These are phyloP conservation scores for Cornus suecica DNA, from an alignment of 148 eudicot genomes.

Conservation along the genomic window DNA sequence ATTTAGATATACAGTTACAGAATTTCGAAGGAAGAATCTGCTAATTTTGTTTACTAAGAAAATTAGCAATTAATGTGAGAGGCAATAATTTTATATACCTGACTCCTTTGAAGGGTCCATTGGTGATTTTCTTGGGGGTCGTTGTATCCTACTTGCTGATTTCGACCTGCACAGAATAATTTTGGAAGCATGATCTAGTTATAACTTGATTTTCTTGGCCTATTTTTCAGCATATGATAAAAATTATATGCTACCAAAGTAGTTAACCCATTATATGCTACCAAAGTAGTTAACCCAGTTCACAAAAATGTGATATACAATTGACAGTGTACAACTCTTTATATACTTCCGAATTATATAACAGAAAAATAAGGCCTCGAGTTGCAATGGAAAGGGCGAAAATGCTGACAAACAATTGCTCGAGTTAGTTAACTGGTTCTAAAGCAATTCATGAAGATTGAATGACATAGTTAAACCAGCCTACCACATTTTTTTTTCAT, in stretches of 20 bases:
- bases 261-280: too few relatives aligned
- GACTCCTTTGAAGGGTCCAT: conserved; percentile 16
- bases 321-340: not conserved
- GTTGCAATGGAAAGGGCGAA: not conserved
- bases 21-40: not conserved
- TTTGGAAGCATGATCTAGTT: not conserved
- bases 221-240: not conserved
- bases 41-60: not conserved
- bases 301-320: not conserved
- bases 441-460: too few relatives aligned
- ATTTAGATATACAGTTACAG: too few relatives aligned
- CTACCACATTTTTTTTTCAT: not conserved
- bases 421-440: too few relatives aligned
- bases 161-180: conserved; percentile 19
- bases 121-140: conserved; percentile 12
- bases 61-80: not conserved
- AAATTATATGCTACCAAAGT: not conserved
- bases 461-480: not conserved
- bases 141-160: conserved; percentile 16
- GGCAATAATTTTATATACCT: conserved; percentile 21
- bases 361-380: not conserved
- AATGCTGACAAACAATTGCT: too few relatives aligned
- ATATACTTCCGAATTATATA: too few relatives aligned
- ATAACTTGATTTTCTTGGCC: not conserved
- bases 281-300: too few relatives aligned